Percentiles rank a stretch among this genome's conserved stretches.
Conservation (phyloP, 192 early-diverging fungal genomes). For the Neocallimastix lanati region DNA sequence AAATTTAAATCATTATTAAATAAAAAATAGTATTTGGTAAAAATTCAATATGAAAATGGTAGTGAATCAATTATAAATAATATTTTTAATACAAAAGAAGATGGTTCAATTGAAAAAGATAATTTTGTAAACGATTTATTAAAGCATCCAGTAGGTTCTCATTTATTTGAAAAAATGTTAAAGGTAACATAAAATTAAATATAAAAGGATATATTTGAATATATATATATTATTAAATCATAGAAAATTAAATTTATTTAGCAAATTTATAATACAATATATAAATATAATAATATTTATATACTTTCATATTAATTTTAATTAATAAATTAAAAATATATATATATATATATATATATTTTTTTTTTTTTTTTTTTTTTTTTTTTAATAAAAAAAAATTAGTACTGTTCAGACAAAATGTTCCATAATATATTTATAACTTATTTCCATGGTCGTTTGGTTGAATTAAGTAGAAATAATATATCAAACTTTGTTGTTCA, state of each 20-base stretch:
- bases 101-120: slow-evolving; percentile 10
- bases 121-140: slow-evolving; percentile 36
- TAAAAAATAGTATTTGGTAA: slow-evolving; percentile 3
- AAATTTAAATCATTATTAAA: slow-evolving; percentile 1
- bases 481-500: slow-evolving; percentile 76
- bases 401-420: slow-evolving; percentile 2
- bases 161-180: slow-evolving; percentile 54
- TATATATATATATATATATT: too few relatives aligned
- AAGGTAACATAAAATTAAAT: too few relatives aligned
- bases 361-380: too few relatives aligned
- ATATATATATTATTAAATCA: too few relatives aligned
- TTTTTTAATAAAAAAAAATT: too few relatives aligned
- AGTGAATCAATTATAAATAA: slow-evolving; percentile 12
- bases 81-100: not conserved
- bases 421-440: slow-evolving; percentile 44
- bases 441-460: slow-evolving; percentile 41
- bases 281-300: slow-evolving; percentile 5
- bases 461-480: slow-evolving; percentile 43
- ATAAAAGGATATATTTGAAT: too few relatives aligned
- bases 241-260: too few relatives aligned
- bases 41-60: not conserved
- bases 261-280: too few relatives aligned
- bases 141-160: slow-evolving; percentile 54
- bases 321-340: too few relatives aligned
- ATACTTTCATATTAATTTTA: too few relatives aligned